Conservation (phyloP, 306 rosid species). For the Sicyos baderoa region DNA sequence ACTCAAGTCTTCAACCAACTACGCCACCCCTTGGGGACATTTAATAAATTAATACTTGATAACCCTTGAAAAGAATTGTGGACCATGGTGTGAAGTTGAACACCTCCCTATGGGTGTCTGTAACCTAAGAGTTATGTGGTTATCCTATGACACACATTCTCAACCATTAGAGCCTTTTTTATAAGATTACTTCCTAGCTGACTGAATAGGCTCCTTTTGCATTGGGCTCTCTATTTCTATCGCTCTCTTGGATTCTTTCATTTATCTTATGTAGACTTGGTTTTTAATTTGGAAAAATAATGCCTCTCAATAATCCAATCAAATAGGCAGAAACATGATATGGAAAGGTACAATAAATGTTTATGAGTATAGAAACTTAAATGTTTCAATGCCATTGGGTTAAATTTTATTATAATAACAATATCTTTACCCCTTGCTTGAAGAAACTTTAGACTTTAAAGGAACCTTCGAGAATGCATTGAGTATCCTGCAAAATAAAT, state of each 20-base stretch:
- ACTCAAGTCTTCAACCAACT: too few species aligned
- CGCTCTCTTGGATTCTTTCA: neutral
- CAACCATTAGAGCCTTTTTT: too few species aligned
- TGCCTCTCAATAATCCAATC: conserved; percentile 1
- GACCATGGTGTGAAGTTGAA: neutral
- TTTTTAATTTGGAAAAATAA: neutral
- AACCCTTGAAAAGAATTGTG: neutral
- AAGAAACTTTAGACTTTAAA: conserved; percentile 47
- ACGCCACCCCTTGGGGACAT: too few species aligned
- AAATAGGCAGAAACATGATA: neutral
- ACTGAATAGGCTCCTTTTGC: too few species aligned
- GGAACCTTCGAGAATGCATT: conserved; percentile 67
- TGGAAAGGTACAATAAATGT: neutral
- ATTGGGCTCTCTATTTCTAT: neutral
- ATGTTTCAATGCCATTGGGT: neutral
- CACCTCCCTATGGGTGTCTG: neutral
- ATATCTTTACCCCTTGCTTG: conserved; percentile 46
- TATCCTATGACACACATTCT: too few species aligned
- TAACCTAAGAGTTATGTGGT: too few species aligned
- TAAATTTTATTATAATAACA: neutral
- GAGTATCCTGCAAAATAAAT: conserved; percentile 58
- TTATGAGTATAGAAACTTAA: neutral
- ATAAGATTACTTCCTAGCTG: too few species aligned
- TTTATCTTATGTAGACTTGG: neutral
- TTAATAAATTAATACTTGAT: neutral